Evolutionary conservation across 1,139 yeast species (phyloP), one percentile per base, ranked within the genome.

Genomic region (Candida frijolesensis): DNA sequence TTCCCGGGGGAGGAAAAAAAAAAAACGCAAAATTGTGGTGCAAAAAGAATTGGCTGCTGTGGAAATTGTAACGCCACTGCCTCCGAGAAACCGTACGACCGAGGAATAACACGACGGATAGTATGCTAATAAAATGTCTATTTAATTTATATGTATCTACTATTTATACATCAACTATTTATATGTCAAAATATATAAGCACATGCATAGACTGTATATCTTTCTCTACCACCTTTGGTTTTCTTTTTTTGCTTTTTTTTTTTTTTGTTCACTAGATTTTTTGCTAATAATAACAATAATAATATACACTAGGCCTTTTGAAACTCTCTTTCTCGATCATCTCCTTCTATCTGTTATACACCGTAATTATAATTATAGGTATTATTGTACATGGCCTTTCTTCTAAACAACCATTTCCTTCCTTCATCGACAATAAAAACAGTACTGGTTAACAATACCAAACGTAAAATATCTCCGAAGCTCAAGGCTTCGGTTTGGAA

Each of bases 401-500:
- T 49, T 47, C 53, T 55, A 8, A 52, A 39, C 32, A 49, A 53
- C 46, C 47, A 57, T 45, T 94, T 94, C 66, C 94, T 80, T 42
- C 76, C 61, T 70, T 94, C 99, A 71, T 94, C 99, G 12, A 81
- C 89, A 65, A 90, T 72, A 71, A 92, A 85, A 4, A 94, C 97
- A 7, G 89, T 72, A 63, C 96, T 87, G 48, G 96, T 82, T 47
- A 92, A 71, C 11, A 73, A 53, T 2, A 82, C 56, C 63, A 94
- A 78, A 57, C 82, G 83, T 12, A 83, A 46, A 60, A 92, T 70
- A 65, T 94, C 99, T 16, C 77, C 68, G 8, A 90, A 64, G 45
- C 79, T 74, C 52, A 94, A 76, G 0, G 97, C 91, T 69, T 94
- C 98, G 3, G 99, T 94, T 68, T 94, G 97, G 79, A 94, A 94